These are phyloP conservation scores for Colletotrichum cereale DNA, from an alignment of 2,329 filamentous ascomycete genomes.

Conservation along the genomic window DNA sequence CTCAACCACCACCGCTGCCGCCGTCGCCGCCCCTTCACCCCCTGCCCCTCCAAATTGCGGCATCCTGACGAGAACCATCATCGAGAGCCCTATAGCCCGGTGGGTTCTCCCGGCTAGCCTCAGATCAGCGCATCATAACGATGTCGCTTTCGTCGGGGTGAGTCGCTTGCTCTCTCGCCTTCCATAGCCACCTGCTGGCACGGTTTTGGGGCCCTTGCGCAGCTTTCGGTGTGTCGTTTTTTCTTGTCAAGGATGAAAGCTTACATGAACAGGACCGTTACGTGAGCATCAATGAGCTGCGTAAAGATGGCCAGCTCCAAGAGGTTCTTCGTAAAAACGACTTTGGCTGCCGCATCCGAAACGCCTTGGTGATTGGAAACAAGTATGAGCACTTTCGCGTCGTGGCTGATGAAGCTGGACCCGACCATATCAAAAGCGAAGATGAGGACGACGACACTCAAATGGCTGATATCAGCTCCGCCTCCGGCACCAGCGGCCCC, in stretches of 20 bases:
- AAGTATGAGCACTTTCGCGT: slow-evolving; percentile 52
- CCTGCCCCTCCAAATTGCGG: slow-evolving; percentile 70
- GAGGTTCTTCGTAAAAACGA: slow-evolving; percentile 83
- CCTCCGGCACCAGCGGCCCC: slow-evolving; percentile 22
- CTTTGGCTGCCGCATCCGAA: slow-evolving; percentile 83
- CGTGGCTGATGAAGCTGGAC: slow-evolving; percentile 45
- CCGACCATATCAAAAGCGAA: slow-evolving; percentile 52
- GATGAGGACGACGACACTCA: slow-evolving; percentile 51
- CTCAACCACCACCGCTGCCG: slow-evolving; percentile 46
- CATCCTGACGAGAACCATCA: slow-evolving; percentile 81
- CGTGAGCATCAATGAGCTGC: slow-evolving; percentile 84
- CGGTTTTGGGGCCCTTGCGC: slow-evolving; percentile 14
- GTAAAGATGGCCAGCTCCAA: slow-evolving; percentile 76
- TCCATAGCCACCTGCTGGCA: neutral
- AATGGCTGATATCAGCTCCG: slow-evolving; percentile 49
- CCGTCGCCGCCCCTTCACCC: slow-evolving; percentile 46
- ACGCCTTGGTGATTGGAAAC: slow-evolving; percentile 80
- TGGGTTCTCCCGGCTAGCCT: slow-evolving; percentile 86
- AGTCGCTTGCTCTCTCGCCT: slow-evolving; percentile 49
- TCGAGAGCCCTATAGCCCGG: slow-evolving; percentile 80
- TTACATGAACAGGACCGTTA: slow-evolving; percentile 72
- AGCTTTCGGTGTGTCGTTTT: neutral
- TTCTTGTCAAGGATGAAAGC: slow-evolving; percentile 14
- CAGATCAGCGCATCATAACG: slow-evolving; percentile 76
- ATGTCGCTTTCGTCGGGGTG: slow-evolving; percentile 88